Base-by-base conservation (phyloP, 305 asterid species). In the Caryopteris hybrid region DNA sequence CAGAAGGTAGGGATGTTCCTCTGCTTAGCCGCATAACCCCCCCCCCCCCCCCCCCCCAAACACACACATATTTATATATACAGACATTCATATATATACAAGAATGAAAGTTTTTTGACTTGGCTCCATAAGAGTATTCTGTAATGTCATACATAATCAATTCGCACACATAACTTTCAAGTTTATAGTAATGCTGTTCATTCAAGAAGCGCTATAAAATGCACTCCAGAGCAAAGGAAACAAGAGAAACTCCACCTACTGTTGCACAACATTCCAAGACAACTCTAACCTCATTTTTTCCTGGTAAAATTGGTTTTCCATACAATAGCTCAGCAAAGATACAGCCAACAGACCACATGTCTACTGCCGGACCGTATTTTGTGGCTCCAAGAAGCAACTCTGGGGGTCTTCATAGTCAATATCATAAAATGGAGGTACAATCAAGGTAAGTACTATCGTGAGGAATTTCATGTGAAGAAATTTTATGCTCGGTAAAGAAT, bases 291-390 rank as follows among this genome's bases (percentile, higher is more conserved):
- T 90, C 99, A 73, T 71, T 81, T 81, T 87, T 93, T 38, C 97
- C 99, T 0, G 92, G 80, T 77, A 93, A 83, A 71, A 93, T 93
- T 13, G 97, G 96, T 60, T 87, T 93, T 45, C 95, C 99, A 64
- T 78, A 58, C 82, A 93, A 78, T 68, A 93, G 96, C 77, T 93
- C 99, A 57, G 97, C 97, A 76, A 93, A 93, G 73, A 93, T 90
- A 77, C 99, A 93, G 72, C 99, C 99, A 61, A 90, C 97, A 20
- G 99, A 93, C 99, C 99, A 93, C 99, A 93, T 84, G 83, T 93
- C 99, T 72, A 93, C 97, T 34, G 97, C 85, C 42, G 99, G 95
- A 62, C 97, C 99, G 77, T 93, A 93, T 72, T 88, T 88, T 25
- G 96, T 93, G 76, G 97, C 95, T 78, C 99, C 99, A 62, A 93